Evolutionary conservation across 129 eudicot species (phyloP).

Genomic region (Sambucus nigra): DNA sequence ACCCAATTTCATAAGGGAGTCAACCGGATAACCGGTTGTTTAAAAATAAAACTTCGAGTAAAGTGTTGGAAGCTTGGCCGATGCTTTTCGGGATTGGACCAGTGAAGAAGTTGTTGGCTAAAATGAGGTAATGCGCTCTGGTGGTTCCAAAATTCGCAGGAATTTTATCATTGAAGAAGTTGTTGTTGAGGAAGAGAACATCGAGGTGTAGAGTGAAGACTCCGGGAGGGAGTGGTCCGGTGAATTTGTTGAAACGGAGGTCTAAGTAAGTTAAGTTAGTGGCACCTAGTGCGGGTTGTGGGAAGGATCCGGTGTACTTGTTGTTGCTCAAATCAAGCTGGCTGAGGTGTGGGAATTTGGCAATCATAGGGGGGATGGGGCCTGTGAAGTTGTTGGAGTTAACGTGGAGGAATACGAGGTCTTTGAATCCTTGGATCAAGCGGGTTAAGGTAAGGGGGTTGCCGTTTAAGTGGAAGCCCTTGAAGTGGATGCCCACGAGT

Average conservation of each 20-base stretch:
- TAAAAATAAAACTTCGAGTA: constrained; percentile 23
- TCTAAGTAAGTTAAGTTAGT: constrained; percentile 3
- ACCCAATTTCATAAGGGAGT: constrained; percentile 30
- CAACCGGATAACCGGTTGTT: constrained; percentile 30
- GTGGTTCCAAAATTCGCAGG: constrained; percentile 17
- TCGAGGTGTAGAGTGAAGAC: constrained; percentile 25
- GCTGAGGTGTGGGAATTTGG: too few relatives aligned
- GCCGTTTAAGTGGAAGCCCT: too few relatives aligned
- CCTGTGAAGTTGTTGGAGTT: too few relatives aligned
- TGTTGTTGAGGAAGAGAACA: constrained; percentile 34
- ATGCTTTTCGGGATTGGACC: too few relatives aligned
- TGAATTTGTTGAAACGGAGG: constrained; percentile 60
- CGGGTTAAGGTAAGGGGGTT: too few relatives aligned
- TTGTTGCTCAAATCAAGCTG: too few relatives aligned
- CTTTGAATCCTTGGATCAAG: too few relatives aligned
- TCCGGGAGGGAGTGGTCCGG: constrained; percentile 53
- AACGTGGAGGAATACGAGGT: too few relatives aligned
- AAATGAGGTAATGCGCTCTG: constrained; percentile 23
- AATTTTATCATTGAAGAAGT: constrained; percentile 12
- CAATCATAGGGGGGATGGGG: too few relatives aligned
- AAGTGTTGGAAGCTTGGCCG: background rate
- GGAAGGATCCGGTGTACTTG: too few relatives aligned
- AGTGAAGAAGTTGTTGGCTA: constrained; percentile 25
- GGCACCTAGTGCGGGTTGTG: too few relatives aligned
- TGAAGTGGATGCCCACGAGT: too few relatives aligned